These are phyloP conservation scores for Ustilago nuda DNA, from an alignment of 1,284 basidiomycete species.

Conservation along the genomic window DNA sequence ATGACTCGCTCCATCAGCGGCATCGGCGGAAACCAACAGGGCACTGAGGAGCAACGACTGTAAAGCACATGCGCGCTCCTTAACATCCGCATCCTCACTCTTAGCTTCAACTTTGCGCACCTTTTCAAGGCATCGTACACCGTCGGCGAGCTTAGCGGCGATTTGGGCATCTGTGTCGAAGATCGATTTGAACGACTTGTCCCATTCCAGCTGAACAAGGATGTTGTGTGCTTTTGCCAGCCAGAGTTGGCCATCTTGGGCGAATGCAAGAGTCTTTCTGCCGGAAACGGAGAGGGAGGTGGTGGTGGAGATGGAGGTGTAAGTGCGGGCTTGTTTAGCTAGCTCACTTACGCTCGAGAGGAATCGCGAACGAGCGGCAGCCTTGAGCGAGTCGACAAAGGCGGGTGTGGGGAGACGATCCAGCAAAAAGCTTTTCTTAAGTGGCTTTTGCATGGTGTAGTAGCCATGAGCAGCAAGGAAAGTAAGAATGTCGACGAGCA, in stretches of 20 bases:
- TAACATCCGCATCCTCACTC: slow-evolving; percentile 20
- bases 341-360: slow-evolving; percentile 82
- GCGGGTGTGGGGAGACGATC: slow-evolving; percentile 74
- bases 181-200: slow-evolving; percentile 75
- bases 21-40: slow-evolving; percentile 70
- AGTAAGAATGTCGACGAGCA: slow-evolving; percentile 80
- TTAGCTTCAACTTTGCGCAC: slow-evolving; percentile 49
- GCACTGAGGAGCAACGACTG: slow-evolving; percentile 55
- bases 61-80: slow-evolving; percentile 52
- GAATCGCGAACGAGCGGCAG: slow-evolving; percentile 78
- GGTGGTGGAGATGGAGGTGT: slow-evolving; percentile 55
- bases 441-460: slow-evolving; percentile 79
- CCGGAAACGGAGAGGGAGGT: slow-evolving; percentile 60
- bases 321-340: slow-evolving; percentile 73
- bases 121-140: slow-evolving; percentile 40
- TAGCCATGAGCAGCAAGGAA: slow-evolving; percentile 87
- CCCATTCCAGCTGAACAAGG: slow-evolving; percentile 76
- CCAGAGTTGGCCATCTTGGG: slow-evolving; percentile 84
- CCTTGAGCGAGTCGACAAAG: slow-evolving; percentile 79
- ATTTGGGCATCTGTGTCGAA: slow-evolving; percentile 52
- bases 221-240: slow-evolving; percentile 77
- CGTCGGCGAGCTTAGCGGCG: slow-evolving; percentile 41
- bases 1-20: slow-evolving; percentile 69
- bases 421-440: slow-evolving; percentile 76
- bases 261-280: slow-evolving; percentile 75